phyloP scores from a whole-genome alignment of 805 yeast species.

The Babjeviella inositovora region DNA sequence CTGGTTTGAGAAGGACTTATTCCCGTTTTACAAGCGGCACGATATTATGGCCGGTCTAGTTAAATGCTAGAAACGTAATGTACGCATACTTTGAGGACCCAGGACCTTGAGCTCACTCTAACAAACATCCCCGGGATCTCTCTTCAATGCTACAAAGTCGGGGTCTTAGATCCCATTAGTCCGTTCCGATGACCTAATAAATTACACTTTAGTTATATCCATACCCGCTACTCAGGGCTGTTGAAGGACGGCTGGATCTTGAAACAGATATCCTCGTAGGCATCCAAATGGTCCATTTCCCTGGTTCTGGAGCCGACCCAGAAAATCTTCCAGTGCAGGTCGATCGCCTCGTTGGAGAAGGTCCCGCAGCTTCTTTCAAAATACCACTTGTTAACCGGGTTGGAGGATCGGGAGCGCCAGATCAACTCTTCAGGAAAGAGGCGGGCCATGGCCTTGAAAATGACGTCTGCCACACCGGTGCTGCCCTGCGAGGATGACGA shows the following conservation, averaged over 20 bases:
- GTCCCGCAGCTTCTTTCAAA: constrained; percentile 80
- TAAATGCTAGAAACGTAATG: too few relatives aligned
- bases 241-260: constrained; percentile 40
- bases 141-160: too few relatives aligned
- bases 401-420: constrained; percentile 79
- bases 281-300: constrained; percentile 17
- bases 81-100: too few relatives aligned
- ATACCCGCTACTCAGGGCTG: too few relatives aligned
- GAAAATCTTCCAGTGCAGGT: constrained; percentile 23
- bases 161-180: too few relatives aligned
- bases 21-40: too few relatives aligned
- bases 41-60: too few relatives aligned
- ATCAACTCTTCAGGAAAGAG: constrained; percentile 58
- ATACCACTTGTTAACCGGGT: constrained; percentile 96
- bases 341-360: constrained; percentile 18
- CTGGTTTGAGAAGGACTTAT: too few relatives aligned
- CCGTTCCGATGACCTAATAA: too few relatives aligned
- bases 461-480: constrained; percentile 84
- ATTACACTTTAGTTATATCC: too few relatives aligned
- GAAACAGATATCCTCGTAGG: constrained; percentile 36
- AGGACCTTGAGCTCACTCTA: too few relatives aligned
- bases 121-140: too few relatives aligned
- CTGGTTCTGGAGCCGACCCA: constrained; percentile 18
- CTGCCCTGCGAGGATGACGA: constrained; percentile 74
- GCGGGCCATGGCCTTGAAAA: constrained; percentile 64